Base-by-base conservation (phyloP, 1,139 yeast genomes). In the Groenewaldozyma auringiensis region DNA sequence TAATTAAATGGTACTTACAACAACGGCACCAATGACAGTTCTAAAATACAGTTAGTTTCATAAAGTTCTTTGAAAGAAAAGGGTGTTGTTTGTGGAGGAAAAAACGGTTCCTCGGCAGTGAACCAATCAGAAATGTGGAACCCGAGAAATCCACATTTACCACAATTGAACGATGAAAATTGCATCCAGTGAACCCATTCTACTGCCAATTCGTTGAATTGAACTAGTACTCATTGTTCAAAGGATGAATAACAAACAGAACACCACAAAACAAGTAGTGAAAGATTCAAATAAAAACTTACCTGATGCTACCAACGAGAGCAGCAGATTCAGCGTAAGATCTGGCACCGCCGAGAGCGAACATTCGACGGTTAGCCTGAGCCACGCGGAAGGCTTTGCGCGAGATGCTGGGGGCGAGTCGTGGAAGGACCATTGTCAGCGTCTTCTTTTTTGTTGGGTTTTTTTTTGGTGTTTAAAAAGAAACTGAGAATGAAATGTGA, bases 1-100 rank as follows among this genome's bases (percentile, higher is more conserved):
- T n/a, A n/a, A n/a, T n/a, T n/a, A n/a, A n/a, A n/a, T n/a, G n/a
- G 34, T 48, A 61, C 66, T 54, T 61, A 59, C 67, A 74, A 89
- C 97, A 74, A 89, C 94, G 79, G 98, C 98, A 88, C 98, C 98
- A 74, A 89, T 89, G 69, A 89, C 96, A 67, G 96, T 94, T 80
- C 95, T 83, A 58, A 38, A 44, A 37, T 43, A 39, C n/a, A 4
- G 2, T 27, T 17, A 4, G 43, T 31, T 33, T 21, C n/a, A 3
- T 40, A 3, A n/a, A 4, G 42, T n/a, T 11, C 22, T 17, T 3
- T 16, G n/a, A 20, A 27, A 37, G 9, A 20, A 11, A 37, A 16
- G 40, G n/a, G n/a, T n/a, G n/a, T n/a, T n/a, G n/a, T n/a, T n/a
- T n/a, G n/a, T n/a, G n/a, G n/a, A n/a, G n/a, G n/a, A n/a, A n/a